Conservation (phyloP, 768 basidiomycete genomes). For the Pluteus cervinus region DNA sequence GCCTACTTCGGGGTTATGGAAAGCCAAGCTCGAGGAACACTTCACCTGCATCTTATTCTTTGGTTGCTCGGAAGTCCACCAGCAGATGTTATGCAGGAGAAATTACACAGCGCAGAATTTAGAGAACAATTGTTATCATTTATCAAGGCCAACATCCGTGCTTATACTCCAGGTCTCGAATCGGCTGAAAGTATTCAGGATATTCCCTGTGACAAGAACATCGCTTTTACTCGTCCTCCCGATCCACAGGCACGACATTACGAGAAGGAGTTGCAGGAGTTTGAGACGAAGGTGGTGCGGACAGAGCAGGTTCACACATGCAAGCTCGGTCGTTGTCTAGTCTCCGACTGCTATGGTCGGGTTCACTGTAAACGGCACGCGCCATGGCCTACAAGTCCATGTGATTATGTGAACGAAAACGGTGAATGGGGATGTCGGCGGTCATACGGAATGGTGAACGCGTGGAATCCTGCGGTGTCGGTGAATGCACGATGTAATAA, state of each 20-base stretch:
- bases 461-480: constrained; percentile 19
- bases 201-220: constrained; percentile 17
- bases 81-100: constrained; percentile 16
- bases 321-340: constrained; percentile 15
- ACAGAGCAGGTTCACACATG: constrained; percentile 27
- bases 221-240: constrained; percentile 25
- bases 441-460: constrained; percentile 19
- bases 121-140: constrained; percentile 15
- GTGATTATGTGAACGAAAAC: constrained; percentile 15
- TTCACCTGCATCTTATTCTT: constrained; percentile 30
- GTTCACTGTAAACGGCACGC: constrained; percentile 25
- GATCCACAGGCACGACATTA: constrained; percentile 20
- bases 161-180: constrained; percentile 25
- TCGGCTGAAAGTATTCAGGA: constrained; percentile 13
- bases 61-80: constrained; percentile 26
- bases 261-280: constrained; percentile 2
- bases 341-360: constrained; percentile 12
- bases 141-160: constrained; percentile 27
- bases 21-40: constrained; percentile 29
- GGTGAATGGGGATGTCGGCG: constrained; percentile 25
- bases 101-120: constrained; percentile 21
- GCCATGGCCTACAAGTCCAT: constrained; percentile 13
- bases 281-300: constrained; percentile 19
- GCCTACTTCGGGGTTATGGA: constrained; percentile 25
- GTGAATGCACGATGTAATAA: constrained; percentile 28